These are phyloP conservation scores for Aspergillus fructus DNA, from an alignment of 2,329 filamentous ascomycete genomes.

Conservation along the genomic window DNA sequence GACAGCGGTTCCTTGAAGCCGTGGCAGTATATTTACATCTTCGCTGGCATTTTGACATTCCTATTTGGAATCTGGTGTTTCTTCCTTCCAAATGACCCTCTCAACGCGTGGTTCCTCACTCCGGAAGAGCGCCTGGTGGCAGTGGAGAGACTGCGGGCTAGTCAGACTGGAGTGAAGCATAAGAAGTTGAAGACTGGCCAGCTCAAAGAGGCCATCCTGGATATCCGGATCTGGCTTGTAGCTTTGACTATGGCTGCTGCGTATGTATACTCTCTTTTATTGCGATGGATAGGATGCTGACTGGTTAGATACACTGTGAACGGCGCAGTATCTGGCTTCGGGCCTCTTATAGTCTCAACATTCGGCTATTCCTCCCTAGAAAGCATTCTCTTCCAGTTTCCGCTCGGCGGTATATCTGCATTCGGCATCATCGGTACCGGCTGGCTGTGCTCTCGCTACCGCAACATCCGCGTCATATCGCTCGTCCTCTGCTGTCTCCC, in stretches of 20 bases:
- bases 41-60: constrained; percentile 64
- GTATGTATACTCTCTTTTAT: constrained; percentile 25
- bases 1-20: constrained; percentile 51
- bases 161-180: constrained; percentile 64
- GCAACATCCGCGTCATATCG: constrained; percentile 65
- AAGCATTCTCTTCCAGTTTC: constrained; percentile 72
- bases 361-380: constrained; percentile 66
- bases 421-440: constrained; percentile 66
- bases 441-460: constrained; percentile 59
- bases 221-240: constrained; percentile 59
- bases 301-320: constrained; percentile 63
- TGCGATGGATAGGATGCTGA: neutral
- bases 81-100: constrained; percentile 63
- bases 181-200: constrained; percentile 61
- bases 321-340: constrained; percentile 69
- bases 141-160: constrained; percentile 61
- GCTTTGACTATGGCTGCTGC: constrained; percentile 68
- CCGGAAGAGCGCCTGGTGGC: constrained; percentile 62
- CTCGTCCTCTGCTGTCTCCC: constrained; percentile 67
- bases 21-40: constrained; percentile 72
- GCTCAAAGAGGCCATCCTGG: constrained; percentile 57
- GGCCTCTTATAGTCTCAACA: constrained; percentile 69
- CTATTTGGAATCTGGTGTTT: constrained; percentile 66
- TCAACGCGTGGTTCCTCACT: constrained; percentile 67
- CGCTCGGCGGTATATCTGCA: constrained; percentile 67